Conservation (phyloP, 495 filamentous ascomycete species). For the Entonaema liquescens region DNA sequence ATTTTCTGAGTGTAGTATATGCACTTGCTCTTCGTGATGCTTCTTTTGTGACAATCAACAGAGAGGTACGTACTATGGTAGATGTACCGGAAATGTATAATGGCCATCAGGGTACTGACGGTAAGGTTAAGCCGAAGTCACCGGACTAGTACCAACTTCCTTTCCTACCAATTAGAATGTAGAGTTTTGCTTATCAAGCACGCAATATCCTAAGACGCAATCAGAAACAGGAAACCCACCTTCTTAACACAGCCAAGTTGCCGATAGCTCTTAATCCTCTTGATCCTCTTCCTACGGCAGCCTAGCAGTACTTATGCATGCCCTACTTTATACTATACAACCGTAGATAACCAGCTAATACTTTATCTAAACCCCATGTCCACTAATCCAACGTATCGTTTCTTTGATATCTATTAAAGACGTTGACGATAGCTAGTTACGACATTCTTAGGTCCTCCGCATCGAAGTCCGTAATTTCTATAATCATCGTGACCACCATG, state of each 20-base stretch:
- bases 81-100: neutral
- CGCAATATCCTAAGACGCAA: slow-evolving; percentile 26
- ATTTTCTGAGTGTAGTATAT: no score
- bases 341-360: neutral
- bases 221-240: slow-evolving; percentile 25
- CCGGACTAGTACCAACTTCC: neutral
- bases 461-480: neutral
- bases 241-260: slow-evolving; percentile 25
- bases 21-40: no score
- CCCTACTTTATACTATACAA: neutral
- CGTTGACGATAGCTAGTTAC: no score
- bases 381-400: neutral
- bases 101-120: neutral
- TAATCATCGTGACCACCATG: slow-evolving; percentile 47
- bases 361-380: neutral
- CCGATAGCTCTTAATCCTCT: slow-evolving; percentile 2
- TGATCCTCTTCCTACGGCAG: neutral
- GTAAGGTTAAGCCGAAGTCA: neutral
- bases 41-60: no score
- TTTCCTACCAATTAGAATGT: slow-evolving; percentile 15
- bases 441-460: neutral
- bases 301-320: neutral
- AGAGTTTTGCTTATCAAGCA: slow-evolving; percentile 20
- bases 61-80: no score
- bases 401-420: no score